Conservation (phyloP, 495 filamentous ascomycete species). For the Aspergillus wentii region DNA sequence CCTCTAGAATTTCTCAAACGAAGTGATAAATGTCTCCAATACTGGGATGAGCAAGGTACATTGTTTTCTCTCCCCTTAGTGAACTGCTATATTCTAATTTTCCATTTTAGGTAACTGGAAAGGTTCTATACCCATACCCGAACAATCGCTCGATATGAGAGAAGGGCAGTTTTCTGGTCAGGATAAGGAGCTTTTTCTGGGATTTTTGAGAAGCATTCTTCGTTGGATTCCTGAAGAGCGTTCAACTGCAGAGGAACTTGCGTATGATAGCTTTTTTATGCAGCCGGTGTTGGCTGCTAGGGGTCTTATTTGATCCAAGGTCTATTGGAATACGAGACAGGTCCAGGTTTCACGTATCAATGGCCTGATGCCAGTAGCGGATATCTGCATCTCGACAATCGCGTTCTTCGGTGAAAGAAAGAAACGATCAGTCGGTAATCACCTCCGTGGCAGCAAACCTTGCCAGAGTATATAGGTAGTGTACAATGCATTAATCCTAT, state of each 20-base stretch:
- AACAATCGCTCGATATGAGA: constrained; percentile 15
- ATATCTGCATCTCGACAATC: no score
- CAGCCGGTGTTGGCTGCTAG: no score
- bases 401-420: no score
- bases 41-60: constrained; percentile 24
- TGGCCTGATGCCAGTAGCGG: no score
- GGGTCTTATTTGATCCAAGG: no score
- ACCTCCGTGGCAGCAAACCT: no score
- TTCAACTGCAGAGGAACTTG: constrained; percentile 28
- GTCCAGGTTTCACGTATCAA: no score
- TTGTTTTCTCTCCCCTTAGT: not conserved
- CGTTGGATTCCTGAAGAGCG: constrained; percentile 31
- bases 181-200: constrained; percentile 23
- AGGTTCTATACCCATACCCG: constrained; percentile 16
- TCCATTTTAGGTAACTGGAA: constrained; percentile 18
- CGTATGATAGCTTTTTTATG: constrained; percentile 19
- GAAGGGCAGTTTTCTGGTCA: constrained; percentile 11
- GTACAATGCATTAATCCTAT: no score
- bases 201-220: constrained; percentile 25
- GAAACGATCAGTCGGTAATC: no score
- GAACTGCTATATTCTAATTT: not conserved
- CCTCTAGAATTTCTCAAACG: constrained; percentile 24
- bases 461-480: no score
- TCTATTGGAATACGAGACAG: no score
- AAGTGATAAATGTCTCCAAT: constrained; percentile 18